Evolutionary conservation across 2,329 filamentous ascomycete species (phyloP).

Genomic region (Cryphonectria naterciae): DNA sequence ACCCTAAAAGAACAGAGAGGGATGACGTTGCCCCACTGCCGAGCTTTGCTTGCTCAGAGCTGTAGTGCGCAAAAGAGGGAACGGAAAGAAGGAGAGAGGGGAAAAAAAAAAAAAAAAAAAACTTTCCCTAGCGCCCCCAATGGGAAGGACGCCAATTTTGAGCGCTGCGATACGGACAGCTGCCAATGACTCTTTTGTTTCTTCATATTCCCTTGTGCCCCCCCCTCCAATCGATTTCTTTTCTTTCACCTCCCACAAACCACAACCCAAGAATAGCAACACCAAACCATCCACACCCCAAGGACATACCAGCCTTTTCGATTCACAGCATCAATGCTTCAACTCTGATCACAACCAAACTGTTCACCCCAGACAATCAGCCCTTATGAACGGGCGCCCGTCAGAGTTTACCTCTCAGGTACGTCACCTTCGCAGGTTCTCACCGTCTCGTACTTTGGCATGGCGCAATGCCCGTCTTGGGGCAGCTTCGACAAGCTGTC

Average conservation of each 20-base stretch:
- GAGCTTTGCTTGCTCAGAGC: not conserved
- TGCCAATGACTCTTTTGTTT: constrained; percentile 19
- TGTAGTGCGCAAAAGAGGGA: constrained; percentile 2
- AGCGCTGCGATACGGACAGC: constrained; percentile 6
- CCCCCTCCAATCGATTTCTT: not conserved
- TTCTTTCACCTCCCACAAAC: constrained; percentile 12
- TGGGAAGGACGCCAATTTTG: constrained; percentile 1
- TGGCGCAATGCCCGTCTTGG: not conserved
- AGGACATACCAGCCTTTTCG: constrained; percentile 15
- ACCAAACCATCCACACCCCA: constrained; percentile 11
- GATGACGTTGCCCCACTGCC: constrained; percentile 10
- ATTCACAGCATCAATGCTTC: constrained; percentile 28
- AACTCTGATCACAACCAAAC: constrained; percentile 29
- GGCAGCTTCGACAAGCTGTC: constrained; percentile 12
- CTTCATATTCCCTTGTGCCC: constrained; percentile 3
- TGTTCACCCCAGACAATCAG: constrained; percentile 52
- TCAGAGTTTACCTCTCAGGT: constrained; percentile 89
- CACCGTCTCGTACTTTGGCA: not conserved
- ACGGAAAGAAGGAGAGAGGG: too few relatives aligned
- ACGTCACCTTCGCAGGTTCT: constrained; percentile 41
- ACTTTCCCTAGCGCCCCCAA: constrained; percentile 6
- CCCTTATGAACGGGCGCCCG: constrained; percentile 84
- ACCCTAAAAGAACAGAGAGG: not conserved
- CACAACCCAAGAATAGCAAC: constrained; percentile 19
- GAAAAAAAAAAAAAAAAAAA: constrained; percentile 6